phyloP scores from a whole-genome alignment of 1,284 basidiomycete genomes.

The Rhodotorula sp. region DNA sequence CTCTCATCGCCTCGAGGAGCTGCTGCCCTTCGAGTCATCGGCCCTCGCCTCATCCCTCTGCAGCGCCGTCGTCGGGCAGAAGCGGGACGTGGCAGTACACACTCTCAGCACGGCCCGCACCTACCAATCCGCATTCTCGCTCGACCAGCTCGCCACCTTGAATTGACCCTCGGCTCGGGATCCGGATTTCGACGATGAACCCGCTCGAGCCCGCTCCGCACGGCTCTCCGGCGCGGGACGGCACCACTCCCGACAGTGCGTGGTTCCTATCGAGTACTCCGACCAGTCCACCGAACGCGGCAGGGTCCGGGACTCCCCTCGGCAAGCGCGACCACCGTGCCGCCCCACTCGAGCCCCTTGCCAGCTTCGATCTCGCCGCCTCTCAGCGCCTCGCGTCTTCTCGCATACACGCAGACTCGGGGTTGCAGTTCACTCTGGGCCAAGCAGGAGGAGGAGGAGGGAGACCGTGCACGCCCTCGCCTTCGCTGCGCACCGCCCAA shows the following conservation, averaged over 20 bases:
- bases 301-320: background rate
- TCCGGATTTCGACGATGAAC: background rate
- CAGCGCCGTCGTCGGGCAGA: too few species aligned
- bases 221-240: background rate
- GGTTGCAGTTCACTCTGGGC: too few species aligned
- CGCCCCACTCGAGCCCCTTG: background rate
- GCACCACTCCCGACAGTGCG: background rate
- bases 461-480: too few species aligned
- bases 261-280: background rate
- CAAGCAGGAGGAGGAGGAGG: too few species aligned
- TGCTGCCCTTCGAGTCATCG: too few species aligned
- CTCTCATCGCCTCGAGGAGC: too few species aligned
- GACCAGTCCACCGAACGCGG: background rate
- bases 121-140: background rate
- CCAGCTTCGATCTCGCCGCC: background rate
- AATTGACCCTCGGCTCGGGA: background rate
- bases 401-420: too few species aligned
- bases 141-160: background rate
- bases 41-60: too few species aligned
- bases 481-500: too few species aligned
- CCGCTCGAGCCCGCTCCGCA: constrained; percentile 1
- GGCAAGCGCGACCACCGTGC: background rate
- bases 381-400: too few species aligned
- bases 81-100: too few species aligned
- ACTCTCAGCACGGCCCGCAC: background rate